Base-by-base conservation (phyloP, 2,329 filamentous ascomycete genomes). In the Trichoderma cornu-damae region DNA sequence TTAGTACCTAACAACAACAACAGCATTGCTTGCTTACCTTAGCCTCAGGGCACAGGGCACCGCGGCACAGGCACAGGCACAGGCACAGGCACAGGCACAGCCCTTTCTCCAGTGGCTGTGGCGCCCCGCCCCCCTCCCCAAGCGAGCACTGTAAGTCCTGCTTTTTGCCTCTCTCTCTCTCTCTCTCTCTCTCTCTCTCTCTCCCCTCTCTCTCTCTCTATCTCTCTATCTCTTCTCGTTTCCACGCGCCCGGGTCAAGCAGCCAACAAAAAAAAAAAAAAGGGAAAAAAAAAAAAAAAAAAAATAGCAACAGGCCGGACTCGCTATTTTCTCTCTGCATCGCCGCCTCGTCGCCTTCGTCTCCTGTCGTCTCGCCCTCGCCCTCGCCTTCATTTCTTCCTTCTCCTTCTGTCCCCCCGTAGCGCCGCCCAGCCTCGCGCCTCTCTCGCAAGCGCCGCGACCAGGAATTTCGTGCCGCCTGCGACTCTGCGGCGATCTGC, bases 401-500 rank as follows among this genome's bases (percentile, higher is more conserved):
- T 12, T 48, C 44, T 34, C 35, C 11, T 18, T 38, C 38, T 37
- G 16, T 28, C 43, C 11, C 57, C 24, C 28, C 5, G 28, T 30
- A 30, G 18, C 24, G 7, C 40, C 40, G 22, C 28, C 6, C n/a
- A 11, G 18, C 20, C 38, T 42, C 38, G 8, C 38, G 38, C 16
- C 37, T 38, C 37, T 38, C 37, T 40, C 48, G 26, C 48, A 51
- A 49, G 53, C 53, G 53, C 53, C 53, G 53, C 42, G 20, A 42
- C 43, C 18, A 24, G 40, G 42, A 47, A 55, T 54, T 56, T n/a
- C 37, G 53, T 44, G 53, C 56, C 28, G 40, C 24, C 22, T n/a
- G n/a, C n/a, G n/a, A n/a, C n/a, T n/a, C n/a, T n/a, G n/a, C 43
- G 56, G 40, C 18, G 48, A 58, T 58, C 56, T 53, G 48, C 54